phyloP scores from a whole-genome alignment of 306 rosid genomes.

The Inga laurina region DNA sequence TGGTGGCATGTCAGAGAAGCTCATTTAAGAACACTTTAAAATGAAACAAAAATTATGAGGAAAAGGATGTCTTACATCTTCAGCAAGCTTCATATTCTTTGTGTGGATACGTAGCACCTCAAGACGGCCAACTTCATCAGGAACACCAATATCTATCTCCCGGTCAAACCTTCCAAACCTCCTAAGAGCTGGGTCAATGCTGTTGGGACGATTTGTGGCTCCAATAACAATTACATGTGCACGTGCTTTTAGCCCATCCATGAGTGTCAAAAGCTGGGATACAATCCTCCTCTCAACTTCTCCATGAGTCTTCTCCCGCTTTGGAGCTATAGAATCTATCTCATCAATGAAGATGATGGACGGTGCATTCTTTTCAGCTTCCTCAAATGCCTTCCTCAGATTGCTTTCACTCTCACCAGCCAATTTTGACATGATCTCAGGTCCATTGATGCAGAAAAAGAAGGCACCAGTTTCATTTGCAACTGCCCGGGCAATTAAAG shows the following conservation, averaged over 20 bases:
- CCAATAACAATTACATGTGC: slow-evolving; percentile 81
- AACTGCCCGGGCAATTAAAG: slow-evolving; percentile 70
- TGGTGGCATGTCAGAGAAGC: background rate
- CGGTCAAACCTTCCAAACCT: slow-evolving; percentile 83
- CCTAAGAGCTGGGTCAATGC: slow-evolving; percentile 76
- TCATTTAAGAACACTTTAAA: background rate
- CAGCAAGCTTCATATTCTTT: slow-evolving; percentile 81
- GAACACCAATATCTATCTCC: slow-evolving; percentile 80
- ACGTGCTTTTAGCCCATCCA: slow-evolving; percentile 76
- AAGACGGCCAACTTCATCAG: slow-evolving; percentile 72
- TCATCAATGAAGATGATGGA: slow-evolving; percentile 78
- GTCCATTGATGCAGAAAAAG: slow-evolving; percentile 80
- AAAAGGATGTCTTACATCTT: slow-evolving; percentile 48
- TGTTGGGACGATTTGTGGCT: slow-evolving; percentile 78
- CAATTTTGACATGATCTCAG: slow-evolving; percentile 74
- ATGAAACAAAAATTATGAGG: background rate
- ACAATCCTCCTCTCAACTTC: slow-evolving; percentile 83
- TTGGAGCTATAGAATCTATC: slow-evolving; percentile 78
- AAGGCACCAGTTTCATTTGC: slow-evolving; percentile 87
- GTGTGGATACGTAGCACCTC: slow-evolving; percentile 82
- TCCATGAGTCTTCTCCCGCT: slow-evolving; percentile 77
- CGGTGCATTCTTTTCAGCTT: slow-evolving; percentile 83
- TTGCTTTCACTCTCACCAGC: slow-evolving; percentile 85
- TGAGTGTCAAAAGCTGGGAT: slow-evolving; percentile 75
- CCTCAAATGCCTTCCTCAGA: slow-evolving; percentile 78